Conservation (phyloP, 129 eudicot species). For the Pseudognaphalium luteoalbum region DNA sequence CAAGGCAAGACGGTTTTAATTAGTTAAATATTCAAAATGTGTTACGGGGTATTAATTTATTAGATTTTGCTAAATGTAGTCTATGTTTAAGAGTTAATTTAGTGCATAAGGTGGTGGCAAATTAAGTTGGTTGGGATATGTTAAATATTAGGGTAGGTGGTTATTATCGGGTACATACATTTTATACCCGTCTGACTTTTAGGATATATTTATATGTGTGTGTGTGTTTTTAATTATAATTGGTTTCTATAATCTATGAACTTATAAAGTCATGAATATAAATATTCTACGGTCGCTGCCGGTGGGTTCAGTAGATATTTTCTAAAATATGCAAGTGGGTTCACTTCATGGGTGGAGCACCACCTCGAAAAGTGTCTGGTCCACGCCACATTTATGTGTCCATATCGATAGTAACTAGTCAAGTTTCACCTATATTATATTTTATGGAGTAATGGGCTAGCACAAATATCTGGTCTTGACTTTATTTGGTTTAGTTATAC, state of each 20-base stretch:
- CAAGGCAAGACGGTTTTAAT: too few relatives aligned
- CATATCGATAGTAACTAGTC: neutral
- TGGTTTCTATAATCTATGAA: neutral
- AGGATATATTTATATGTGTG: too few relatives aligned
- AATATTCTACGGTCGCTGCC: neutral
- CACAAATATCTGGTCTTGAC: neutral
- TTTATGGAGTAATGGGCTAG: neutral
- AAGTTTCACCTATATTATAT: neutral
- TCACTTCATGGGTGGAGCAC: conserved; percentile 8
- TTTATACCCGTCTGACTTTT: too few relatives aligned
- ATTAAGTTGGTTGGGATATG: too few relatives aligned
- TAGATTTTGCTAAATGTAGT: too few relatives aligned
- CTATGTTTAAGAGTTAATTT: too few relatives aligned
- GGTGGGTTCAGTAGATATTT: conserved; percentile 27
- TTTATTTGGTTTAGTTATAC: neutral
- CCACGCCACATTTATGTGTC: neutral
- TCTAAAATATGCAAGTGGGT: conserved; percentile 16
- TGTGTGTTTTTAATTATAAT: too few relatives aligned
- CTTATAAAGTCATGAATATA: neutral
- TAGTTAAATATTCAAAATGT: neutral
- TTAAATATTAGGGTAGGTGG: too few relatives aligned
- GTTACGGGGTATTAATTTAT: too few relatives aligned
- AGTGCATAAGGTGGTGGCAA: too few relatives aligned
- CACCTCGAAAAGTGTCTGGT: conserved; percentile 23
- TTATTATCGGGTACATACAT: too few relatives aligned